Evolutionary conservation across 768 basidiomycete species (phyloP).

Genomic region (Leucosporidium scottii): DNA sequence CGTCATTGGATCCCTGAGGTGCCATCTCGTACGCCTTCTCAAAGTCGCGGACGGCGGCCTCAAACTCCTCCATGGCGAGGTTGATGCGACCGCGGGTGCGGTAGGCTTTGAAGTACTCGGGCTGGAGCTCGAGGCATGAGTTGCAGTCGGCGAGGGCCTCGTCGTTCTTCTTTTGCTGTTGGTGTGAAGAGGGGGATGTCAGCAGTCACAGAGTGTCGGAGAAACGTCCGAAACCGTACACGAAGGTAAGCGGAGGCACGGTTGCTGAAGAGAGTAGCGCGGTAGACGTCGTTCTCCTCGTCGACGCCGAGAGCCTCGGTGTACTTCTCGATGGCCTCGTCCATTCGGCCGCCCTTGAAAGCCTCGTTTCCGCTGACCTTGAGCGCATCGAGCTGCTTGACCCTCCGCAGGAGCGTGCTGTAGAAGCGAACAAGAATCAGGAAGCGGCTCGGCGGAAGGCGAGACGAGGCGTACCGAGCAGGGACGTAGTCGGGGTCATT

Average conservation of each 20-base stretch:
- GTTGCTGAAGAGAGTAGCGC: constrained; percentile 72
- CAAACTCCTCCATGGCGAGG: constrained; percentile 66
- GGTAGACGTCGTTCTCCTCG: constrained; percentile 67
- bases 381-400: constrained; percentile 71
- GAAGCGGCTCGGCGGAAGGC: not conserved
- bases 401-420: constrained; percentile 62
- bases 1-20: constrained; percentile 51
- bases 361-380: constrained; percentile 78
- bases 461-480: constrained; percentile 43
- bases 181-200: not conserved
- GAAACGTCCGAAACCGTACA: constrained; percentile 4
- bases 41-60: constrained; percentile 66
- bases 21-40: constrained; percentile 70
- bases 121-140: constrained; percentile 56
- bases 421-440: not conserved
- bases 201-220: not conserved
- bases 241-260: constrained; percentile 59
- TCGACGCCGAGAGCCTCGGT: constrained; percentile 60
- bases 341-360: constrained; percentile 58
- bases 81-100: constrained; percentile 77
- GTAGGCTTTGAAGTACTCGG: constrained; percentile 72
- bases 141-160: constrained; percentile 68
- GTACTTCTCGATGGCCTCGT: constrained; percentile 64
- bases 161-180: constrained; percentile 57
- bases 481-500: constrained; percentile 68